Evolutionary conservation across 768 basidiomycete genomes (phyloP).

Genomic region (Suillus paluster): DNA sequence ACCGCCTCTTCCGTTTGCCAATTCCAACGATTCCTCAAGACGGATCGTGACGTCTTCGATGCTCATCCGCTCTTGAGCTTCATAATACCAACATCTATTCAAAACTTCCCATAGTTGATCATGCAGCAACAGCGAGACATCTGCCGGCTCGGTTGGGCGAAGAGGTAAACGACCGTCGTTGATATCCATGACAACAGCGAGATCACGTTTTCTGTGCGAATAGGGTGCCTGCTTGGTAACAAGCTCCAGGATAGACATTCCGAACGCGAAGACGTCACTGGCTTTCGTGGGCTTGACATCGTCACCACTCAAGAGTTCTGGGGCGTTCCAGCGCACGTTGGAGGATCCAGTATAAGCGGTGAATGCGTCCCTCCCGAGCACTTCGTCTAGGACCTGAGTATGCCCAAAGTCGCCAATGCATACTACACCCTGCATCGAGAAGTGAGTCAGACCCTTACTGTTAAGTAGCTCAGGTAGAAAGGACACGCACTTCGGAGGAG

Average conservation of each 20-base stretch:
- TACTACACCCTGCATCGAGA: conserved; percentile 47
- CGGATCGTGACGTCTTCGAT: not conserved
- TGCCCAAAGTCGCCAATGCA: conserved; percentile 69
- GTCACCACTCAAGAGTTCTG: conserved; percentile 56
- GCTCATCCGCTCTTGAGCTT: conserved; percentile 41
- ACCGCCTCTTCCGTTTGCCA: not conserved
- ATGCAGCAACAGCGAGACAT: conserved; percentile 42
- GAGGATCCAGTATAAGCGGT: conserved; percentile 49
- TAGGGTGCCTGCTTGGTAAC: conserved; percentile 57
- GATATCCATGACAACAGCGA: conserved; percentile 53
- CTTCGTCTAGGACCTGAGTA: conserved; percentile 62
- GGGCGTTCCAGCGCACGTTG: conserved; percentile 63
- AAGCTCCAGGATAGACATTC: conserved; percentile 64
- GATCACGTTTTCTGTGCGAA: conserved; percentile 51
- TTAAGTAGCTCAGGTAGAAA: not conserved
- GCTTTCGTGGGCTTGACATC: conserved; percentile 46
- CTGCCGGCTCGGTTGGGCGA: conserved; percentile 43
- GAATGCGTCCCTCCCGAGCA: conserved; percentile 53
- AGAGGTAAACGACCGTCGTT: conserved; percentile 43
- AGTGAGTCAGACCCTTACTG: conserved; percentile 5
- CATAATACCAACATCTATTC: conserved; percentile 49
- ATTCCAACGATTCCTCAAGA: not conserved
- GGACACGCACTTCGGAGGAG: conserved; percentile 45
- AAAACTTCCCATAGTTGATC: conserved; percentile 54
- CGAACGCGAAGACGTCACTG: conserved; percentile 61